Percentiles rank a stretch among this genome's conserved stretches.
These are phyloP conservation scores for Tuber microsphaerosporum DNA, from an alignment of 495 filamentous ascomycete species.

Conservation along the genomic window DNA sequence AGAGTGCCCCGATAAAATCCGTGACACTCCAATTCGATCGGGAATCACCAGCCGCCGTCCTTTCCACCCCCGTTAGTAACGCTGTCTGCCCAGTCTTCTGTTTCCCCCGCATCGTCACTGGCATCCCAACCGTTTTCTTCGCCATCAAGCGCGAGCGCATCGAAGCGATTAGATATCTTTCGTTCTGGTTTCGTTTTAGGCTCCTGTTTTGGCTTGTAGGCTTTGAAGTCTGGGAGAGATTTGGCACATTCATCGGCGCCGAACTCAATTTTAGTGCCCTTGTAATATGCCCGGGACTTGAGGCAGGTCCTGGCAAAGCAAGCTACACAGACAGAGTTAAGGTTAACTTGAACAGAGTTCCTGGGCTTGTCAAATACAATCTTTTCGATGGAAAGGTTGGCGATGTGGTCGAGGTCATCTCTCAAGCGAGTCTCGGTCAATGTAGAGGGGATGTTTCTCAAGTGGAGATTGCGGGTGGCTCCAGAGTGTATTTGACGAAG, in stretches of 20 bases:
- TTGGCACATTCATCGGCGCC: constrained; percentile 67
- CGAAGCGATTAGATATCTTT: constrained; percentile 31
- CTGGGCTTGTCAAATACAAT: constrained; percentile 52
- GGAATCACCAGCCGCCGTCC: constrained; percentile 13
- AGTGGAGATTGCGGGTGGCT: constrained; percentile 70
- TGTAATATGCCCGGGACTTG: constrained; percentile 69
- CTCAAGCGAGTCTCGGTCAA: constrained; percentile 61
- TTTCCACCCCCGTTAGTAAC: constrained; percentile 13
- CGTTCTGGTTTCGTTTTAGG: constrained; percentile 16
- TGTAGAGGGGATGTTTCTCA: constrained; percentile 52
- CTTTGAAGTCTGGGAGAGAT: constrained; percentile 46
- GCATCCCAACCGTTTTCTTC: constrained; percentile 17
- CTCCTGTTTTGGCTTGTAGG: constrained; percentile 20
- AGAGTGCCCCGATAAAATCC: not conserved
- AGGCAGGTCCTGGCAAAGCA: constrained; percentile 70
- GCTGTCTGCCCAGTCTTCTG: constrained; percentile 24
- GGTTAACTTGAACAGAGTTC: constrained; percentile 56
- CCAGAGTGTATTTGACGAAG: constrained; percentile 60
- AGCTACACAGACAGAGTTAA: constrained; percentile 72
- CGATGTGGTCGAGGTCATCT: constrained; percentile 73
- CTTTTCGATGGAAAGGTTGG: constrained; percentile 66
- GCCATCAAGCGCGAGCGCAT: constrained; percentile 19
- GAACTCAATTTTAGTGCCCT: constrained; percentile 64
- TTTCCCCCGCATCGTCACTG: constrained; percentile 14
- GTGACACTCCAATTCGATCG: not conserved